These are phyloP conservation scores for Symmetrospora coprosmae DNA, from an alignment of 768 basidiomycete species.

Conservation along the genomic window DNA sequence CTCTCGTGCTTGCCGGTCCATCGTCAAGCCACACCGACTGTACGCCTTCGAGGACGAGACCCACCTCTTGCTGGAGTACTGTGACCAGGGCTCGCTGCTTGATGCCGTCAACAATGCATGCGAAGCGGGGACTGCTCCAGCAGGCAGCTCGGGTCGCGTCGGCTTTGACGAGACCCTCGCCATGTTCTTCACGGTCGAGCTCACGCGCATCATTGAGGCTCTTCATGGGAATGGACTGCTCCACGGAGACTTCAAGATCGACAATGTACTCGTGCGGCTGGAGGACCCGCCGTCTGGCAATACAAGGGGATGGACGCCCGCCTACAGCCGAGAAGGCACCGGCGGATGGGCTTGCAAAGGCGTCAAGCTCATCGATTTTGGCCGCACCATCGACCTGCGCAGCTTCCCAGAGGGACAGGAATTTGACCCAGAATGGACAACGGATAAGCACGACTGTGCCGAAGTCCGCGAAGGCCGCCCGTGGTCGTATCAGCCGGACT, in stretches of 20 bases:
- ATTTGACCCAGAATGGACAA: conserved; percentile 74
- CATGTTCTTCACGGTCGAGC: conserved; percentile 86
- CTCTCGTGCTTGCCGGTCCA: conserved; percentile 47
- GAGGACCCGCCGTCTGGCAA: conserved; percentile 62
- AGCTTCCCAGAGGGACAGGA: conserved; percentile 65
- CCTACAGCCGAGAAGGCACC: conserved; percentile 64
- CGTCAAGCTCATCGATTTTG: conserved; percentile 88
- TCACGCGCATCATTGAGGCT: conserved; percentile 64
- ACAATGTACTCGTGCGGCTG: conserved; percentile 89
- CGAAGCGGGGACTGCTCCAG: conserved; percentile 59
- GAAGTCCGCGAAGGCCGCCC: conserved; percentile 69
- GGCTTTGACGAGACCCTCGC: conserved; percentile 78
- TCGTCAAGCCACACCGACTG: conserved; percentile 62
- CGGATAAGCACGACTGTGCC: conserved; percentile 79
- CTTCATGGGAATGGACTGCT: conserved; percentile 74
- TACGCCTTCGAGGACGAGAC: conserved; percentile 81
- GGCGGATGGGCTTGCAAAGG: conserved; percentile 80
- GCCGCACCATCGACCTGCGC: conserved; percentile 75
- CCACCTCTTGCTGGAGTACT: conserved; percentile 71
- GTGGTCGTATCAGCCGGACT: conserved; percentile 94
- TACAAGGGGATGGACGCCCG: conserved; percentile 50
- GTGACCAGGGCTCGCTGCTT: conserved; percentile 80
- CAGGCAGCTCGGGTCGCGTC: conserved; percentile 45
- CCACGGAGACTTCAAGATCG: conserved; percentile 97
- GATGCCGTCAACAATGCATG: conserved; percentile 77